phyloP scores from a whole-genome alignment of 2,329 filamentous ascomycete genomes.

The Cladosporium phlei region DNA sequence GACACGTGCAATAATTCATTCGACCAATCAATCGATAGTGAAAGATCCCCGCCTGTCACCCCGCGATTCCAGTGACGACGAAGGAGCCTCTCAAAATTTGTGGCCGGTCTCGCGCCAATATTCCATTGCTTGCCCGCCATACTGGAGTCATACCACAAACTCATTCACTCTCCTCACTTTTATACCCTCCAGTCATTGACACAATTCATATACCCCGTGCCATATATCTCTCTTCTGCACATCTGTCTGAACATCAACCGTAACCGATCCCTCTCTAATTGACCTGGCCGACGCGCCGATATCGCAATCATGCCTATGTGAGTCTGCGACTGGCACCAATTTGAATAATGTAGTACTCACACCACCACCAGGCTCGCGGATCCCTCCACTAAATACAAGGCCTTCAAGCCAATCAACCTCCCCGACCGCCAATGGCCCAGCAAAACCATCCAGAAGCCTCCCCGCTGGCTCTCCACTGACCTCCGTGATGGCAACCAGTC shows the following conservation, averaged over 20 bases:
- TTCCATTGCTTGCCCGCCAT: constrained; percentile 4
- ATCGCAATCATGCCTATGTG: constrained; percentile 17
- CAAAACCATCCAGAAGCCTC: constrained; percentile 76
- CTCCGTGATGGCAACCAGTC: constrained; percentile 92
- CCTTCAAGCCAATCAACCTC: constrained; percentile 62
- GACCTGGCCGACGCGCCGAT: constrained; percentile 2
- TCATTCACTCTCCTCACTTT: not conserved
- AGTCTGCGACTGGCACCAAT: constrained; percentile 1
- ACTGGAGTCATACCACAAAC: constrained; percentile 18
- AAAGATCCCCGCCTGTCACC: no score
- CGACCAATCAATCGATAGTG: no score
- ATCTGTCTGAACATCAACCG: no score
- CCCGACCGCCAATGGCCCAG: constrained; percentile 77
- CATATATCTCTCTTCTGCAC: constrained; percentile 1
- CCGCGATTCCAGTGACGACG: no score
- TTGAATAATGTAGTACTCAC: not conserved
- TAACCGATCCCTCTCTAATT: not conserved
- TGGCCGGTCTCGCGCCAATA: no score
- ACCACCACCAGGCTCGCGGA: constrained; percentile 56
- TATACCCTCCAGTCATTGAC: constrained; percentile 10
- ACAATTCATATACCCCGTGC: not conserved
- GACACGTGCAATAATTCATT: no score
- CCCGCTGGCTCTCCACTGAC: constrained; percentile 85
- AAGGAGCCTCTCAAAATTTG: no score
- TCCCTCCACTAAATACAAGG: constrained; percentile 71